A percentile compares a stretch with the other conserved stretches of the same genome.
Conservation (phyloP, 495 filamentous ascomycete genomes). For the Geoglossum glabrum region DNA sequence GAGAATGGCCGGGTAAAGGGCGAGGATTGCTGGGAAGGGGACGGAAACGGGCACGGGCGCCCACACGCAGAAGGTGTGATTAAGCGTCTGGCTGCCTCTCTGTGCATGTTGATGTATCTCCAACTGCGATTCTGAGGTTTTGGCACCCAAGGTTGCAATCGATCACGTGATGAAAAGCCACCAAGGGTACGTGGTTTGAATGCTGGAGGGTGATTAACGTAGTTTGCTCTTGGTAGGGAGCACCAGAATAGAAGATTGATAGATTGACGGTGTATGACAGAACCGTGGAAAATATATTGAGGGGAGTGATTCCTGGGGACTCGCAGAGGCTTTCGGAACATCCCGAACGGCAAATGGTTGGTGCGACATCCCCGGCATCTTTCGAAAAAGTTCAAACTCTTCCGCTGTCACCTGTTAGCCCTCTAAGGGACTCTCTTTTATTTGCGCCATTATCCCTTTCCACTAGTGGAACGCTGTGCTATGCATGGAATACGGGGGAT, state of each 20-base stretch:
- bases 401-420: background rate
- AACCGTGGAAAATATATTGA: background rate
- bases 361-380: background rate
- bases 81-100: background rate
- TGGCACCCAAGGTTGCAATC: background rate
- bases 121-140: background rate
- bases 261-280: too few relatives aligned
- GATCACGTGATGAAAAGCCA: background rate
- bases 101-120: background rate
- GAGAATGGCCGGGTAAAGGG: background rate
- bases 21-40: background rate
- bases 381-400: background rate
- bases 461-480: background rate
- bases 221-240: background rate
- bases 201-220: background rate
- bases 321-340: background rate
- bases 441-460: background rate
- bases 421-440: background rate
- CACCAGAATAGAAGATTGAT: too few relatives aligned
- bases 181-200: background rate
- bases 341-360: background rate
- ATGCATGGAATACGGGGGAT: background rate
- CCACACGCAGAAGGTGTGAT: background rate
- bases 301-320: background rate
- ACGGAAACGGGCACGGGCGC: background rate